Percentiles rank a stretch among this genome's conserved stretches.
Evolutionary conservation across 2,329 filamentous ascomycete genomes (phyloP).

Genomic region (Nigrospora osmanthi): DNA sequence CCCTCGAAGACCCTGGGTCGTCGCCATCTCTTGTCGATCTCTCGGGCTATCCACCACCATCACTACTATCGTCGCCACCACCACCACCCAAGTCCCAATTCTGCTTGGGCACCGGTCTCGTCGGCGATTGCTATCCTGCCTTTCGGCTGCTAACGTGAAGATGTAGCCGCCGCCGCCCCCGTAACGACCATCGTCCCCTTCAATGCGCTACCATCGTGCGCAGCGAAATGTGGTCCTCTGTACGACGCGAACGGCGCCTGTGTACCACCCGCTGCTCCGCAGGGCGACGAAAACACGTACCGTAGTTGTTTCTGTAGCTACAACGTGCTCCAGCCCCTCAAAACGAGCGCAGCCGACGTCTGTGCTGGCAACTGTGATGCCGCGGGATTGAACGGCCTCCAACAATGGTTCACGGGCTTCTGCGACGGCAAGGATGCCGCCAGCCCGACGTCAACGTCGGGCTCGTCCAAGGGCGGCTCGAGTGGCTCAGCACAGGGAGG

Average conservation of each 20-base stretch:
- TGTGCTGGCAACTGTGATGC: constrained; percentile 46
- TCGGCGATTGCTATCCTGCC: no score
- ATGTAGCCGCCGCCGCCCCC: constrained; percentile 9
- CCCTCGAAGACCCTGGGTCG: no score
- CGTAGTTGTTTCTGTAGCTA: constrained; percentile 69
- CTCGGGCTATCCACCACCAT: no score
- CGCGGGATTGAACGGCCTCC: constrained; percentile 48
- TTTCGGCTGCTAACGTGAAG: not conserved
- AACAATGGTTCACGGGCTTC: constrained; percentile 62
- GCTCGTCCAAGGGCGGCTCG: constrained; percentile 12
- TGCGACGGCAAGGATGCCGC: constrained; percentile 41
- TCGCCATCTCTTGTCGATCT: no score
- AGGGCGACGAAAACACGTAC: constrained; percentile 44
- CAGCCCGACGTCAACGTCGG: constrained; percentile 16
- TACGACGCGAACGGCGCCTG: constrained; percentile 67
- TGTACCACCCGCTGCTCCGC: constrained; percentile 47
- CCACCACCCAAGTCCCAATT: no score
- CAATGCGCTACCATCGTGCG: constrained; percentile 53
- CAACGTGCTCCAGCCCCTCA: constrained; percentile 48
- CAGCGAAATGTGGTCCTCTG: constrained; percentile 48
- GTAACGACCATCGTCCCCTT: constrained; percentile 50
- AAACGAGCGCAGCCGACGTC: constrained; percentile 45
- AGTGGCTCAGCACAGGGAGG: constrained; percentile 15
- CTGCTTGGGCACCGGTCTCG: no score
- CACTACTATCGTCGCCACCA: no score